Evolutionary conservation across 202 grass and related monocot genomes (phyloP).

Genomic region (Panicum virgatum): DNA sequence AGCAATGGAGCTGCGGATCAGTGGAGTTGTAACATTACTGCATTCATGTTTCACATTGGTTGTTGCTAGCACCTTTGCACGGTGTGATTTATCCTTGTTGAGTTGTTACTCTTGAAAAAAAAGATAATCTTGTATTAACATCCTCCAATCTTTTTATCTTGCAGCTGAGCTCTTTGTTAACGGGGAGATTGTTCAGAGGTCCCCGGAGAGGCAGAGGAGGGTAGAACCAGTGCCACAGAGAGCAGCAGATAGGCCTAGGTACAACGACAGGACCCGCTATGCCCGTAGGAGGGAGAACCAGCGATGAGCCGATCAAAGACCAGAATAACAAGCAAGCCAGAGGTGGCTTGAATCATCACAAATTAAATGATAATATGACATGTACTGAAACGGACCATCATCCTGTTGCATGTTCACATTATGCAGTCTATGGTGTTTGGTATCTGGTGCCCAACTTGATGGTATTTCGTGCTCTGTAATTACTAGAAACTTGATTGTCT

Average conservation of each 20-base stretch:
- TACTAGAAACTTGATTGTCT: conserved; percentile 7
- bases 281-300: conserved; percentile 68
- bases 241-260: conserved; percentile 58
- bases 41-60: background rate
- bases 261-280: conserved; percentile 74
- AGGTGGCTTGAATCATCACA: background rate
- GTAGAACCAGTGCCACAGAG: conserved; percentile 79
- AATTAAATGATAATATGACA: background rate
- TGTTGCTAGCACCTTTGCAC: background rate
- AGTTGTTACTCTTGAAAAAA: background rate
- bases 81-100: background rate
- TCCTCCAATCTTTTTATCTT: conserved; percentile 4
- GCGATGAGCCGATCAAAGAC: conserved; percentile 1
- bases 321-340: conserved; percentile 33
- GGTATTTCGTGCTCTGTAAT: conserved; percentile 31
- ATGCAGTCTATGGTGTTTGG: background rate
- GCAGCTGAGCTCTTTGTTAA: conserved; percentile 88
- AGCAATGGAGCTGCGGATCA: conserved; percentile 23
- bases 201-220: conserved; percentile 81
- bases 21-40: conserved; percentile 25
- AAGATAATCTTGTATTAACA: background rate
- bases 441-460: background rate
- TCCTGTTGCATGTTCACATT: background rate
- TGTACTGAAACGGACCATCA: background rate
- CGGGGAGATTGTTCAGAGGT: conserved; percentile 77